Percentiles rank a stretch among this genome's conserved stretches.
Conservation (phyloP, 129 eudicot genomes). For the Silybum marianum region DNA sequence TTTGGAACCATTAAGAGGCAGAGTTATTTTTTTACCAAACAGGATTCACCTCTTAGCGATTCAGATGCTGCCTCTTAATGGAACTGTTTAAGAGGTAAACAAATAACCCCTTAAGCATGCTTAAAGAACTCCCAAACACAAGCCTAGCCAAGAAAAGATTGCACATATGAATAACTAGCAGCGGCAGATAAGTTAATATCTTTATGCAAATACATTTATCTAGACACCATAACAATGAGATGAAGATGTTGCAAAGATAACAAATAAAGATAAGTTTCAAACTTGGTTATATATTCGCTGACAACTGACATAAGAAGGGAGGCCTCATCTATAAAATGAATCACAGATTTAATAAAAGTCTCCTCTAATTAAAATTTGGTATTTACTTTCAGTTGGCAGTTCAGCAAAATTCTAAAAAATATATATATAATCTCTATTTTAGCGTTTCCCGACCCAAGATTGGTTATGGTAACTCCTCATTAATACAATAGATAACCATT, state of each 20-base stretch:
- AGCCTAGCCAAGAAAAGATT: background rate
- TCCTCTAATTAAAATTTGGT: background rate
- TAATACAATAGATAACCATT: background rate
- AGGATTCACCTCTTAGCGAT: too few relatives aligned
- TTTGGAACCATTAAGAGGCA: too few relatives aligned
- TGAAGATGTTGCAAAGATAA: background rate
- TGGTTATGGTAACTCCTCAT: background rate
- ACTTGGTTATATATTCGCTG: background rate
- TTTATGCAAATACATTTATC: background rate
- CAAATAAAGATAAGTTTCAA: background rate
- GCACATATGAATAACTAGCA: background rate
- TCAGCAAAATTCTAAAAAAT: background rate
- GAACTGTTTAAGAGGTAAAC: too few relatives aligned
- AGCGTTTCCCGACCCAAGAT: background rate
- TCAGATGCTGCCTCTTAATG: too few relatives aligned
- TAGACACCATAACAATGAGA: background rate
- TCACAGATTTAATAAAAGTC: background rate
- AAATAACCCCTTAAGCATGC: background rate
- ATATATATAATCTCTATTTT: background rate
- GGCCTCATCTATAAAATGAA: background rate
- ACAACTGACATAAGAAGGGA: background rate
- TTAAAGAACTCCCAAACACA: conserved; percentile 4
- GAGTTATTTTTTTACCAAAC: too few relatives aligned
- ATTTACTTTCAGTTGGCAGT: conserved; percentile 12
- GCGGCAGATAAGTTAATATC: background rate